phyloP scores from a whole-genome alignment of 257 asterid species.

The Solanum okadae region DNA sequence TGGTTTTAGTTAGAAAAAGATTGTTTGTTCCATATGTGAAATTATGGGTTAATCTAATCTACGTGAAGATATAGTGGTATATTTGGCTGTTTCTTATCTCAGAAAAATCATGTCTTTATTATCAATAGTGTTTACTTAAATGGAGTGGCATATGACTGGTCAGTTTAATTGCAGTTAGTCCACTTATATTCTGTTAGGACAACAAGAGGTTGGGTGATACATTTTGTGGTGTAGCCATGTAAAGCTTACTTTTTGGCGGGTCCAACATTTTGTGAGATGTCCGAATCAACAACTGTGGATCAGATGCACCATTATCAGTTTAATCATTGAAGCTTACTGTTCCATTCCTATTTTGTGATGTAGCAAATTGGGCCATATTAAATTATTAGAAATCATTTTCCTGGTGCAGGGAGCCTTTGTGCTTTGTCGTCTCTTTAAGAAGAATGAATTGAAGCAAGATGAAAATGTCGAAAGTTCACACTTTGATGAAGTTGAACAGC shows the following conservation, averaged over 20 bases:
- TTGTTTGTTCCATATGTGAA: not conserved
- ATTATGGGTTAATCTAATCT: not conserved
- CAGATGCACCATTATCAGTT: not conserved
- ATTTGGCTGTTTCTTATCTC: not conserved
- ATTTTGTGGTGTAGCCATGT: not conserved
- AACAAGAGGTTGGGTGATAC: not conserved
- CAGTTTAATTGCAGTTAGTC: not conserved
- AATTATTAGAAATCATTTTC: not conserved
- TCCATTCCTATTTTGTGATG: not conserved
- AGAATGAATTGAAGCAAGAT: slow-evolving; percentile 60
- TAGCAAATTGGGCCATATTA: not conserved
- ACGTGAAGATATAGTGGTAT: not conserved
- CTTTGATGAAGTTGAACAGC: slow-evolving; percentile 37
- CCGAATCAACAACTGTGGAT: not conserved
- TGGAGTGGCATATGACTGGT: not conserved
- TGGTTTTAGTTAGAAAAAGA: not conserved
- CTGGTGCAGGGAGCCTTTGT: slow-evolving; percentile 63
- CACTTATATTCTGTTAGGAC: not conserved
- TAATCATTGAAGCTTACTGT: not conserved
- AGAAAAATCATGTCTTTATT: not conserved
- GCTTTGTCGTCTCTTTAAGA: slow-evolving; percentile 82
- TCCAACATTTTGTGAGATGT: not conserved
- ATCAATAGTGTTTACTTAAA: not conserved
- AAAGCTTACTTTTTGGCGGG: not conserved
- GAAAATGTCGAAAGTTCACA: slow-evolving; percentile 34